A percentile compares a stretch with the other conserved stretches of the same genome.
Conservation (phyloP, 371 early-diverging fungal genomes). For the Gilbertella persicaria region DNA sequence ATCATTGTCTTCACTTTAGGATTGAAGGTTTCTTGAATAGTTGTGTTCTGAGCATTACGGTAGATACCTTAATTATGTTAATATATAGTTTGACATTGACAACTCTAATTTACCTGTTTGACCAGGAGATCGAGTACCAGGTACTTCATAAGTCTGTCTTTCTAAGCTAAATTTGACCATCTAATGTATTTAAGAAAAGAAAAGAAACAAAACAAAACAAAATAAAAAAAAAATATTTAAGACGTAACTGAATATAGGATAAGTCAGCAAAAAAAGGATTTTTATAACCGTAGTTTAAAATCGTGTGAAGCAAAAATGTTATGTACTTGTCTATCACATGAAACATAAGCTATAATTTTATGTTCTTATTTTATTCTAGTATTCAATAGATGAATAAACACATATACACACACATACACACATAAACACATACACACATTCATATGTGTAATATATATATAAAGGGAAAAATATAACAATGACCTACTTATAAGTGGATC, state of each 20-base stretch:
- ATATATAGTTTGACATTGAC: conserved; percentile 1
- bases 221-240: conserved; percentile 7
- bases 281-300: conserved; percentile 6
- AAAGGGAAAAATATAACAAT: too few relatives aligned
- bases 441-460: too few relatives aligned
- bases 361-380: too few relatives aligned
- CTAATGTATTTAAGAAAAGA: conserved; percentile 5
- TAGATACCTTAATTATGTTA: conserved; percentile 28
- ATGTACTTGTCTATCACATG: conserved; percentile 9
- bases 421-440: too few relatives aligned
- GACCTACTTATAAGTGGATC: too few relatives aligned
- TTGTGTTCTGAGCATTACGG: conserved; percentile 33
- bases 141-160: conserved; percentile 48
- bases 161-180: conserved; percentile 37
- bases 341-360: background rate
- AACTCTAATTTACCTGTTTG: conserved; percentile 40
- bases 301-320: conserved; percentile 24
- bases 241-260: conserved; percentile 24
- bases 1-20: conserved; percentile 48
- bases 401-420: too few relatives aligned
- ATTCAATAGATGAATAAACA: too few relatives aligned
- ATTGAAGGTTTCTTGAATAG: conserved; percentile 23
- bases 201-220: conserved; percentile 5
- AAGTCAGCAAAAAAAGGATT: conserved; percentile 25
- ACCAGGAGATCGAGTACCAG: conserved; percentile 40